Base-by-base conservation (phyloP, 2,329 filamentous ascomycete genomes). In the Aschersonia sp. region DNA sequence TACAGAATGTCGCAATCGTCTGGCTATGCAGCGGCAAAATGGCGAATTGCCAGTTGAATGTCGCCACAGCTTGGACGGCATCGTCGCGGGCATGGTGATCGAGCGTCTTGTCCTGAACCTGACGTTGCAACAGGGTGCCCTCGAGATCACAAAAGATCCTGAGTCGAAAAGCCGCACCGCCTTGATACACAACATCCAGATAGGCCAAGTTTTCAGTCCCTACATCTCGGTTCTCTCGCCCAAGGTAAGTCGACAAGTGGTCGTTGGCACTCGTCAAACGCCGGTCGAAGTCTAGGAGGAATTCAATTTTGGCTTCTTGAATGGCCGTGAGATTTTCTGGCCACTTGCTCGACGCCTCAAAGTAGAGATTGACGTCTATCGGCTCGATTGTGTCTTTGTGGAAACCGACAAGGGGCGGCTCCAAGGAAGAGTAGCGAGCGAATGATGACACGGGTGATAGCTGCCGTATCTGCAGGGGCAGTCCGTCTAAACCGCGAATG, bases 341-440 rank as follows among this genome's bases (percentile, higher is more conserved):
- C 92, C 92, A 98, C 55, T 87, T 83, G 43, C 81, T 83, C 6
- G 92, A 97, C 5, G 84, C 86, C 66, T 98, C 92, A 56, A 98
- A 97, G 59, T 90, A 89, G 44, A 98, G 73, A 41, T 88, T 76
- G 32, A 94, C 76, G 54, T 94, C 82, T 54, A 89, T 83, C 0
- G 86, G 83, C 30, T 63, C 59, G 47, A 70, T 56, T 14, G 64
- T 55, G 1, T 63, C 66, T 22, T 68, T 70, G 45, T 67, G 65
- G 11, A 71, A 68, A 30, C 67, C 66, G 40, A 71, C 62, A 30
- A 53, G 50, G 0, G 65, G 65, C 11, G 60, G 56, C 5, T 62
- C 54, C 7, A 84, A 63, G 0, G 83, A 87, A 1, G 87, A 70
- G 53, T 84, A 90, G 41, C 90, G 81, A 6, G 94, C 72, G 47